Conservation (phyloP, 345 rosid species). For the Camelina neglecta region DNA sequence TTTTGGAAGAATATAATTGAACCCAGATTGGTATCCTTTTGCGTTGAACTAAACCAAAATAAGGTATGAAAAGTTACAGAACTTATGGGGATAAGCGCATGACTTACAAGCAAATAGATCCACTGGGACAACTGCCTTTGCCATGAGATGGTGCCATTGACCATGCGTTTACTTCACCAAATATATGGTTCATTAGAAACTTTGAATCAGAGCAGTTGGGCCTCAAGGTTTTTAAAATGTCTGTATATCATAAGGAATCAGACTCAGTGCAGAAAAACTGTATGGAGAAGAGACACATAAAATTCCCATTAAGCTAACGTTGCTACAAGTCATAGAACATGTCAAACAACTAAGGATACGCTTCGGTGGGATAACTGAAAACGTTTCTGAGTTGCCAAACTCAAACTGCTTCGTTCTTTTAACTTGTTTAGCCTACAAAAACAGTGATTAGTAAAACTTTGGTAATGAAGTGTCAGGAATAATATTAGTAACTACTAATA, state of each 20-base stretch:
- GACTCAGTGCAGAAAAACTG: slow-evolving; percentile 12
- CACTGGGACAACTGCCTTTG: slow-evolving; percentile 46
- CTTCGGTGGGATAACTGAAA: slow-evolving; percentile 55
- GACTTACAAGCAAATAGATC: slow-evolving; percentile 84
- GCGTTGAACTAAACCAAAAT: neutral
- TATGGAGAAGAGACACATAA: slow-evolving; percentile 12
- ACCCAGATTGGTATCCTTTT: neutral
- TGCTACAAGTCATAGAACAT: neutral
- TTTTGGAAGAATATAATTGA: slow-evolving; percentile 4
- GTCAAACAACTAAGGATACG: slow-evolving; percentile 63
- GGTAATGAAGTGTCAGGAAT: slow-evolving; percentile 15
- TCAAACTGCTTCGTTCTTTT: slow-evolving; percentile 50
- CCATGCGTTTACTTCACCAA: slow-evolving; percentile 59
- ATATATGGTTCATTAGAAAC: slow-evolving; percentile 47
- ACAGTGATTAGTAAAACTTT: slow-evolving; percentile 51
- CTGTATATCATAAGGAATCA: slow-evolving; percentile 65
- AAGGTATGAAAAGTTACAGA: neutral
- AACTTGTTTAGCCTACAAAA: slow-evolving; percentile 40
- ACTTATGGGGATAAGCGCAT: slow-evolving; percentile 1
- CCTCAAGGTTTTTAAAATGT: slow-evolving; percentile 51
- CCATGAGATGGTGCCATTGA: slow-evolving; percentile 51
- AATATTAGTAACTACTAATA: neutral
- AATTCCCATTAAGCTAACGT: slow-evolving; percentile 9
- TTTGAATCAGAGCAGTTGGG: slow-evolving; percentile 56
- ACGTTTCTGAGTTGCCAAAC: slow-evolving; percentile 52